Evolutionary conservation across 148 eudicot genomes (phyloP).

Genomic region (Camellia japonica): DNA sequence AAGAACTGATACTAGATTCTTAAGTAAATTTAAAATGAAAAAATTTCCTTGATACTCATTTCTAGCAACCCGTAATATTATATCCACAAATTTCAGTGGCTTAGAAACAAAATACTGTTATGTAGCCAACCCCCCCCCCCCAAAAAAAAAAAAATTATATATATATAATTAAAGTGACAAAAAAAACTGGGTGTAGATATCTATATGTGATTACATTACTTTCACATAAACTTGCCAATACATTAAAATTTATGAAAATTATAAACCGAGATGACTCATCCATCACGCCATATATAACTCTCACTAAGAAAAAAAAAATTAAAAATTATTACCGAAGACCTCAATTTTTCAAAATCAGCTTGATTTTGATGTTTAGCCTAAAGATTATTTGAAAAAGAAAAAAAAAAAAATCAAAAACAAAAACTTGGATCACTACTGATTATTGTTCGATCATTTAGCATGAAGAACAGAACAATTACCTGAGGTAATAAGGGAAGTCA

Average conservation of each 20-base stretch:
- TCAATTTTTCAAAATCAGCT: too few relatives aligned
- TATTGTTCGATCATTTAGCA: neutral
- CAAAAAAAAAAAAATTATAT: neutral
- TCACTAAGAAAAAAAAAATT: too few relatives aligned
- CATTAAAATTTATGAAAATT: neutral
- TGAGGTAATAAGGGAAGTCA: conserved; percentile 77
- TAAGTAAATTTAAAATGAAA: neutral
- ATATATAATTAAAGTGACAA: neutral
- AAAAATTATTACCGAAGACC: too few relatives aligned
- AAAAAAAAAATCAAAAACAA: too few relatives aligned
- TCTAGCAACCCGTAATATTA: neutral
- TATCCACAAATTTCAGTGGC: neutral
- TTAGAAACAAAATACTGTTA: neutral
- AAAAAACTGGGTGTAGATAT: neutral
- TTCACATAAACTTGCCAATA: neutral
- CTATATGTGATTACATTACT: too few relatives aligned
- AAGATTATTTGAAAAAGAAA: too few relatives aligned
- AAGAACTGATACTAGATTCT: neutral
- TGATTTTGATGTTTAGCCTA: too few relatives aligned
- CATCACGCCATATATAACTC: too few relatives aligned
- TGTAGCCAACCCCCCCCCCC: neutral
- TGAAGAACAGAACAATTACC: conserved; percentile 31
- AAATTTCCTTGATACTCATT: neutral
- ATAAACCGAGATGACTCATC: neutral
- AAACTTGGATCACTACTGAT: too few relatives aligned